A percentile compares a stretch with the other conserved stretches of the same genome.
These are phyloP conservation scores for Lactarius akahatsu DNA, from an alignment of 768 basidiomycete species.

Conservation along the genomic window DNA sequence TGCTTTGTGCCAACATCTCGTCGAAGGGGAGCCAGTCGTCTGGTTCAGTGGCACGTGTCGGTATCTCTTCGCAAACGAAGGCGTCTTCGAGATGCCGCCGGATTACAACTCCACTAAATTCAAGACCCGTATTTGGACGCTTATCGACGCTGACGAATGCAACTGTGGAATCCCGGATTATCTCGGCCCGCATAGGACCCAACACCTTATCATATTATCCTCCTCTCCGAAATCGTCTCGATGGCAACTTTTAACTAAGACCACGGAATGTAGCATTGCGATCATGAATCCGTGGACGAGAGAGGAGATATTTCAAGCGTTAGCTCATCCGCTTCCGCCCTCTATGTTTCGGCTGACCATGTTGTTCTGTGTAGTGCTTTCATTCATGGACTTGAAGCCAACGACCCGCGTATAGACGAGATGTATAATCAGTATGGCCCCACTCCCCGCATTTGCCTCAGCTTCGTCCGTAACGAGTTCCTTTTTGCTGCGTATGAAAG, in stretches of 20 bases:
- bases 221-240: background rate
- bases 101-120: fast-evolving
- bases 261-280: background rate
- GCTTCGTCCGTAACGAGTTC: too few species aligned
- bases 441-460: too few species aligned
- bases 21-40: background rate
- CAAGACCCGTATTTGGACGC: background rate
- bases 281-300: background rate
- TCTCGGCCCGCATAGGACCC: background rate
- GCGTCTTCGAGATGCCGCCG: background rate
- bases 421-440: background rate
- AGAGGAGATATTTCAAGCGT: background rate
- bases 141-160: background rate
- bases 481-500: too few species aligned
- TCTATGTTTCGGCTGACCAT: background rate
- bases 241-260: background rate
- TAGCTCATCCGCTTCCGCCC: background rate
- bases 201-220: background rate
- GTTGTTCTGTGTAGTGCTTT: background rate
- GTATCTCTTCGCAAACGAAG: background rate
- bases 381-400: background rate
- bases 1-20: background rate
- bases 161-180: background rate
- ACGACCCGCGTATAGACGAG: background rate
- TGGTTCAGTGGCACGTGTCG: background rate